Conservation (phyloP, 2,329 filamentous ascomycete species). For the Apiospora aurea region DNA sequence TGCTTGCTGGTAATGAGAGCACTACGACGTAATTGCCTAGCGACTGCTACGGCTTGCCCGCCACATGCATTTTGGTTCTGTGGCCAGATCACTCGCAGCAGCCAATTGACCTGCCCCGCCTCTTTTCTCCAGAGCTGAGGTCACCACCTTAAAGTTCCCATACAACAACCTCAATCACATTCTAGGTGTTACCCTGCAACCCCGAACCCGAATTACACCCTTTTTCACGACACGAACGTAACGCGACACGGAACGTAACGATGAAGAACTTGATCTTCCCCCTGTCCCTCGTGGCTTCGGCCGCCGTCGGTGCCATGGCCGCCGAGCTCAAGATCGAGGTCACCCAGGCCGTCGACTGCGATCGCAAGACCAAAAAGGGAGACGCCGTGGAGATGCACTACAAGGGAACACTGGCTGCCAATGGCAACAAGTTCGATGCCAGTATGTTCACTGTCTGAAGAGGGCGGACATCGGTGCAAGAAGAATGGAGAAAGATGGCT, state of each 20-base stretch:
- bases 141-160: neutral
- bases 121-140: neutral
- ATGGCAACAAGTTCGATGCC: conserved; percentile 84
- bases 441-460: conserved; percentile 50
- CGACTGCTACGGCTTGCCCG: neutral
- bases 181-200: neutral
- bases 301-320: conserved; percentile 58
- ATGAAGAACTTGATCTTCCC: conserved; percentile 59
- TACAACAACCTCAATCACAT: neutral
- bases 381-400: conserved; percentile 91
- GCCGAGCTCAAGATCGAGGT: conserved; percentile 79
- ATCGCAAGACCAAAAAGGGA: conserved; percentile 76
- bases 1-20: neutral
- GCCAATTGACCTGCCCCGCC: conserved; percentile 1
- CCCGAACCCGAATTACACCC: neutral
- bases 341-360: conserved; percentile 76
- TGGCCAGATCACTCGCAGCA: neutral
- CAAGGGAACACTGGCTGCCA: conserved; percentile 76
- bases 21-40: neutral
- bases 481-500: conserved; percentile 15
- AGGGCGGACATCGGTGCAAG: neutral
- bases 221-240: conserved; percentile 13
- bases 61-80: neutral
- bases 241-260: conserved; percentile 14
- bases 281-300: conserved; percentile 59